Percentiles rank a stretch among this genome's conserved stretches.
Evolutionary conservation across 495 filamentous ascomycete genomes (phyloP).

Genomic region (Corynascus novoguineensis): DNA sequence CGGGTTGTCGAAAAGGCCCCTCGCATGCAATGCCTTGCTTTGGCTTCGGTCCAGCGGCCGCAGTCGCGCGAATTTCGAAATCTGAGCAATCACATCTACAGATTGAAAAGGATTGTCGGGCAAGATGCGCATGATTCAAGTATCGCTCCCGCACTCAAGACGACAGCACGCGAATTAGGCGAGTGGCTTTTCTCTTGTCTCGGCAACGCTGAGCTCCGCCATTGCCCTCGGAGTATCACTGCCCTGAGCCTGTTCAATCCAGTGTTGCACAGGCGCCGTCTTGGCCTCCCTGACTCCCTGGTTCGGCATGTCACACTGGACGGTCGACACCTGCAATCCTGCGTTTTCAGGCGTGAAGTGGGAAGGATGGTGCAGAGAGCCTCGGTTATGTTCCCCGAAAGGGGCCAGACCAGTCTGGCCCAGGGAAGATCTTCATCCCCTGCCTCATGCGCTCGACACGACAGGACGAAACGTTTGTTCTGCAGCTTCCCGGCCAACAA

Average conservation of each 20-base stretch:
- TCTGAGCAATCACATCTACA: conserved; percentile 2
- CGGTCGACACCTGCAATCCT: background rate
- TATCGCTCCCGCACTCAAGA: background rate
- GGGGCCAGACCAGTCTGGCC: background rate
- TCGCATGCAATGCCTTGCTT: background rate
- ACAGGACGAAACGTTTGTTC: background rate
- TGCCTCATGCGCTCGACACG: background rate
- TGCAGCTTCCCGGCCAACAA: conserved; percentile 1
- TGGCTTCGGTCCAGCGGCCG: background rate
- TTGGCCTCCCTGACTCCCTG: background rate
- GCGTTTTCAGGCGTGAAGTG: background rate
- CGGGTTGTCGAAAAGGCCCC: background rate
- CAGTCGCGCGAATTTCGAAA: background rate
- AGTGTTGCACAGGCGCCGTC: background rate
- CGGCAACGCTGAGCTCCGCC: background rate
- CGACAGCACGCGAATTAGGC: background rate
- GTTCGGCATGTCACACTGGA: background rate
- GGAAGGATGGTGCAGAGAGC: background rate
- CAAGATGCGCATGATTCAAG: background rate
- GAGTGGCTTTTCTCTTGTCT: background rate
- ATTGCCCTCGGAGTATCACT: background rate
- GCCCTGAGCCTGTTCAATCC: background rate
- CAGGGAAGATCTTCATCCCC: background rate
- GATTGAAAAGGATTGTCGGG: background rate
- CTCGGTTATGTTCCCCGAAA: background rate